Base-by-base conservation (phyloP, 805 yeast genomes). In the Metschnikowia reukaufii region DNA sequence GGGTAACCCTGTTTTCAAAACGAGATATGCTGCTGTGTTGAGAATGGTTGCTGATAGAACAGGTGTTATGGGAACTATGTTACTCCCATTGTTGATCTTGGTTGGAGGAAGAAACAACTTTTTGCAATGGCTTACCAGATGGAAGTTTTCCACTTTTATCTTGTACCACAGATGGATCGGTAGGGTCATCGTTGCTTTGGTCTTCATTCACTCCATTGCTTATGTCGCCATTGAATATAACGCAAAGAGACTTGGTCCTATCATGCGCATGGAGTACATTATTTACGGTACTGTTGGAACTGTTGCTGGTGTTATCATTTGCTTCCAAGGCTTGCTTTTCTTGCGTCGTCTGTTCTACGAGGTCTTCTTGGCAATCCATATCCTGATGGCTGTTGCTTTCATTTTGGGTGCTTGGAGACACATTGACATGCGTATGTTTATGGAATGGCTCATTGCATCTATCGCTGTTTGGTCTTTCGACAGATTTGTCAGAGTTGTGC, bases 391-490 rank as follows among this genome's bases (percentile, higher is more conserved):
- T 7, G 31, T 49, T 4, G 44, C 45, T 15, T 56, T 49, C 16
- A 34, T 53, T 13, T 32, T 51, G 29, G 60, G 60, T 3, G 42
- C 54, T 3, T 56, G 57, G 57, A 37, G 43, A 32, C 60, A 56
- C 35, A 32, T 39, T 9, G 46, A 34, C n/a, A 48, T 47, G 33
- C 44, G 48, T 12, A 46, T 36, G 41, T 45, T 45, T 25, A 42
- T 52, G 50, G 49, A 45, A 20, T 45, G 51, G 46, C 27, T 55
- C 35, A 39, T 47, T 19, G 54, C 57, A 6, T 30, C 48, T 7
- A 31, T 55, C 16, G 59, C 56, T 1, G 52, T 68, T 9, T 71
- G 76, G 76, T 58, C 54, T 0, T 59, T 69, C 38, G 75, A 71
- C 48, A 55, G 75, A 36, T 56, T 54, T 7, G 56, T 63, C 0